Evolutionary conservation across 345 rosid species (phyloP).

Genomic region (Laguncularia racemosa): DNA sequence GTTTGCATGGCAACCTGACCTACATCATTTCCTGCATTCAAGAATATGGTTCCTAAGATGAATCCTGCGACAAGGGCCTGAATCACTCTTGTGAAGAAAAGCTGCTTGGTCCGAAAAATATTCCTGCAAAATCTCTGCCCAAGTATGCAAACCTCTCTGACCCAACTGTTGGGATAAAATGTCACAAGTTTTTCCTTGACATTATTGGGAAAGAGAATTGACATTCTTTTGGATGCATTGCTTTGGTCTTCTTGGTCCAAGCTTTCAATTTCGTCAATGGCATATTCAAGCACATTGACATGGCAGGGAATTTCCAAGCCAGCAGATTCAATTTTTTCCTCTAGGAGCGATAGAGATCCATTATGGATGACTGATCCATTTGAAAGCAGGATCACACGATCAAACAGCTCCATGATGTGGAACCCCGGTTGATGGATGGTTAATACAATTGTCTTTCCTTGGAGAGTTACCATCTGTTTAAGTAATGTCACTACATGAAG

Average conservation of each 20-base stretch:
- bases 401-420: constrained; percentile 68
- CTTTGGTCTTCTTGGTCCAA: constrained; percentile 23
- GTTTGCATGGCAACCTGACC: constrained; percentile 44
- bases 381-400: constrained; percentile 65
- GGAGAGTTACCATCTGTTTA: constrained; percentile 50
- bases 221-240: neutral
- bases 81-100: constrained; percentile 60
- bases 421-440: constrained; percentile 91
- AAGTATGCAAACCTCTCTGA: constrained; percentile 53
- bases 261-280: constrained; percentile 58
- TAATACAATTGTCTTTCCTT: constrained; percentile 77
- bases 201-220: neutral
- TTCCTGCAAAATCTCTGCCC: constrained; percentile 74
- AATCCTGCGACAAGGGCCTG: constrained; percentile 72
- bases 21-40: constrained; percentile 45
- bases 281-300: constrained; percentile 77
- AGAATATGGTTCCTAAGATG: constrained; percentile 65
- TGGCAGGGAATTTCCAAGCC: constrained; percentile 58
- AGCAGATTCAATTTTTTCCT: constrained; percentile 40
- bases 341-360: constrained; percentile 46
- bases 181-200: constrained; percentile 23
- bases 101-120: constrained; percentile 76
- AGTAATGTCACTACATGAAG: constrained; percentile 59
- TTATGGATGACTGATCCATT: constrained; percentile 54
- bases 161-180: constrained; percentile 35